Evolutionary conservation across 2,329 filamentous ascomycete genomes (phyloP), one percentile per base, ranked within the genome.

Genomic region (Xylaria sp.): DNA sequence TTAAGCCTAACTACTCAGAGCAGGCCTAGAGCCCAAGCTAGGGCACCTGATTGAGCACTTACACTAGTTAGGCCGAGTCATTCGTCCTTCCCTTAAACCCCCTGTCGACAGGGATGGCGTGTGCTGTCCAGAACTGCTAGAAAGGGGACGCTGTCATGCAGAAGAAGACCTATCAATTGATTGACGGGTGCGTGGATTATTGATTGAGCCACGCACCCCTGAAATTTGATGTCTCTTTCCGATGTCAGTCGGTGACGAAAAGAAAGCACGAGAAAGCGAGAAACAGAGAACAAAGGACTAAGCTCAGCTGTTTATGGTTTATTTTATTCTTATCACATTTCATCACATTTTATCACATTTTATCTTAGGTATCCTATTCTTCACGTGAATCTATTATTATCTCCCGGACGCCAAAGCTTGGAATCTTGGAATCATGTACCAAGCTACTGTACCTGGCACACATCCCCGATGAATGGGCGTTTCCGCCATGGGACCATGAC

Each of bases 131-230:
- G 48, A 13, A 13, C 53, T 60, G 45, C 57, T 53, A 67, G 67
- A 69, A 67, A 60, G 63, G 67, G 60, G 56, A 67, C 64, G 46
- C 55, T 50, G 52, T 60, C 55, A 63, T 59, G 59, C 63, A 63
- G 23, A 56, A 23, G 28, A 59, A 34, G 32, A 20, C 39, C 65
- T 45, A 55, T 60, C 60, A 34, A 58, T 52, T 43, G 46, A 61
- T 61, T 58, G 57, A 36, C 55, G 15, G 28, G 23, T 41, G 43
- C 55, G 55, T 52, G 52, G 32, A 52, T 58, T 34, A 36, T 61
- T 45, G 45, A 36, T 61, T 45, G 45, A 58, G 63, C 65, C 60
- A 60, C 56, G 64, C 36, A 52, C 67, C 67, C 67, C 67, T 70
- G 67, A 70, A 67, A 67, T 67, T 61, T 68, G 66, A 61, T 57